These are phyloP conservation scores for Paraglomus brasilianum DNA, from an alignment of 192 early-diverging fungal species.

Conservation along the genomic window DNA sequence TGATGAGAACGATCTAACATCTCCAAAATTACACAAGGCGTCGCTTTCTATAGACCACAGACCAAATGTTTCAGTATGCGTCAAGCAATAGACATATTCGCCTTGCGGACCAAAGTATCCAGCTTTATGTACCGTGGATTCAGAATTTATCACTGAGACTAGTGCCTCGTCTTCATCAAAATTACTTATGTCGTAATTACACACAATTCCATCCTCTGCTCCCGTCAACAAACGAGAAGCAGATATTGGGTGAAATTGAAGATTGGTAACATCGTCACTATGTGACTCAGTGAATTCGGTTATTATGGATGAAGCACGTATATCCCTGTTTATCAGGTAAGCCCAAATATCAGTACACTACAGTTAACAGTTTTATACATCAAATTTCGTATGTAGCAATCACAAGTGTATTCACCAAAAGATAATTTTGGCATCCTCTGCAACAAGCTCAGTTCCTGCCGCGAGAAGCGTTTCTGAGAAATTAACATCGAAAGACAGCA, in stretches of 20 bases:
- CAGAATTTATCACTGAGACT: slow-evolving; percentile 77
- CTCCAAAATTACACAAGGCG: slow-evolving; percentile 72
- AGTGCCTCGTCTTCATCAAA: slow-evolving; percentile 90
- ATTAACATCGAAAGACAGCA: slow-evolving; percentile 57
- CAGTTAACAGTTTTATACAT: no score
- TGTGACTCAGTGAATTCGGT: slow-evolving; percentile 63
- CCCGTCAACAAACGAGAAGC: slow-evolving; percentile 61
- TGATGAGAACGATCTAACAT: slow-evolving; percentile 62
- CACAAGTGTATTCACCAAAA: slow-evolving; percentile 42
- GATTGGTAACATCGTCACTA: slow-evolving; percentile 75
- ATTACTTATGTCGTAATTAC: slow-evolving; percentile 66
- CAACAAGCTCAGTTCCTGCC: slow-evolving; percentile 52
- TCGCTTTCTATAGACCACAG: slow-evolving; percentile 65
- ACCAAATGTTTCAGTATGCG: slow-evolving; percentile 89
- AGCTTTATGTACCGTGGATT: slow-evolving; percentile 75
- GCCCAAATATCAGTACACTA: no score
- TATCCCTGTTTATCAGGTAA: slow-evolving; percentile 19
- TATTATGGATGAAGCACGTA: slow-evolving; percentile 34
- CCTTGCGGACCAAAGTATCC: slow-evolving; percentile 89
- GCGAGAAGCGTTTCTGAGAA: slow-evolving; percentile 49
- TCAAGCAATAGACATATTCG: slow-evolving; percentile 88
- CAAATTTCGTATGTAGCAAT: no score
- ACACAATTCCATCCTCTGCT: slow-evolving; percentile 76
- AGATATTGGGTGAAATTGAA: slow-evolving; percentile 62
- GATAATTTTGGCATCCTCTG: slow-evolving; percentile 46